Evolutionary conservation across 352 stramenopile genomes (phyloP), one percentile per base, ranked within the genome.

Genomic region (Phytophthora rubi): DNA sequence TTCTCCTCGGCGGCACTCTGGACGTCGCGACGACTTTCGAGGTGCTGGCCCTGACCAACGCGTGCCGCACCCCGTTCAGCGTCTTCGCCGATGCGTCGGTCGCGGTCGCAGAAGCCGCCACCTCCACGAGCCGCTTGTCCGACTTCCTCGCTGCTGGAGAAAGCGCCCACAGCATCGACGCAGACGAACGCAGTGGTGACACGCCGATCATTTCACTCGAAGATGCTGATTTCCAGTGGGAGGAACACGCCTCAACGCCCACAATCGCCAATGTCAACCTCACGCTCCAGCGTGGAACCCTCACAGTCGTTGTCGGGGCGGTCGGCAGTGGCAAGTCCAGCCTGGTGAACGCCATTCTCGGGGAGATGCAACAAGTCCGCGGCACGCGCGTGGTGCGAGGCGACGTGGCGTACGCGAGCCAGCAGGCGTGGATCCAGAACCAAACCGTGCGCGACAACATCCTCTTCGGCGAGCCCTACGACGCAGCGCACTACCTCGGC

Each of bases 11-110:
- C 1, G 68, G 98, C 42, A 66, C 76, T 1, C 67, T 99, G n/a
- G 93, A 97, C 48, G 94, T 98, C 6, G 80, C 91, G 1, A 89
- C 84, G 18, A 96, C 96, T 28, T 95, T 99, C 49, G 98, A 96
- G 5, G 80, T 96, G 5, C 71, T 99, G 23, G 90, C 97, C 26
- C 74, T 99, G 47, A 82, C 82, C 6, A 87, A 85, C 53, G 70
- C 76, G 2, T 85, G 77, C 51, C 72, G 73, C 13, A 77, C 76
- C 45, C 75, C 79, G 1, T 89, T 82, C 48, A 77, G 58, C 2
- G 77, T 81, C 42, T 89, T 88, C 39, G 73, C 71, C 6, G 83
- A 84, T 45, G 68, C 73, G 2, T 77, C 65, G 0, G 60, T 88
- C n/a, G 81, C 75, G 54, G 69, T 81, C n/a, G 77, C 65, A 4